Conservation (phyloP, 1,284 basidiomycete species). For the Inonotus obliquus region DNA sequence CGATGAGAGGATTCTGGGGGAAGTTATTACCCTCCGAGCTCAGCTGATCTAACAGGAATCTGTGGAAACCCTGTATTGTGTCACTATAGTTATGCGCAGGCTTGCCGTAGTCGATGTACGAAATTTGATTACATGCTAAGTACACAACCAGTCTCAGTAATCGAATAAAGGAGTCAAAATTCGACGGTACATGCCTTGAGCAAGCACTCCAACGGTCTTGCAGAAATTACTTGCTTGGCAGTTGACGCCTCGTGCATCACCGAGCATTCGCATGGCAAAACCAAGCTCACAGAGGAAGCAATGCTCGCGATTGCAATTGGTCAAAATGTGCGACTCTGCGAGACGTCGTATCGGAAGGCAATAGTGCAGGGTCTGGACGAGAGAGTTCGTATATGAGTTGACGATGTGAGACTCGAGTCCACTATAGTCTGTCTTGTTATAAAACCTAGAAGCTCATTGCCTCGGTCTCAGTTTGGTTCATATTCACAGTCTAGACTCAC, state of each 20-base stretch:
- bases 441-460: conserved; percentile 56
- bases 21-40: conserved; percentile 63
- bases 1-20: conserved; percentile 53
- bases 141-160: conserved; percentile 15
- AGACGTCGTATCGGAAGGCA: conserved; percentile 72
- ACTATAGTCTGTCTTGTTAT: conserved; percentile 85
- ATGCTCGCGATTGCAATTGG: conserved; percentile 82
- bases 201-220: conserved; percentile 79
- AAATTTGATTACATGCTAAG: conserved; percentile 71
- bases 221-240: conserved; percentile 98
- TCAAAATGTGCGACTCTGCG: conserved; percentile 89
- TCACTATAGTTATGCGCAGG: conserved; percentile 74
- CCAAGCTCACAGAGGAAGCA: conserved; percentile 95
- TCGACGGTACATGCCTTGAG: conserved; percentile 52
- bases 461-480: neutral
- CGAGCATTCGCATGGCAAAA: conserved; percentile 93
- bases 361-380: conserved; percentile 91
- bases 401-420: conserved; percentile 97
- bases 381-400: conserved; percentile 94
- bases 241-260: conserved; percentile 91
- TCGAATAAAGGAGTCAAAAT: neutral
- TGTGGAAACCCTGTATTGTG: conserved; percentile 92
- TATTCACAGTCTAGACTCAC: conserved; percentile 36
- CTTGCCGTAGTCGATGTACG: conserved; percentile 85
- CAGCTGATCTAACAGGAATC: conserved; percentile 85